Evolutionary conservation across 371 early-diverging fungal species (phyloP), one percentile per base, ranked within the genome.

Genomic region (Synchytrium microbalum): DNA sequence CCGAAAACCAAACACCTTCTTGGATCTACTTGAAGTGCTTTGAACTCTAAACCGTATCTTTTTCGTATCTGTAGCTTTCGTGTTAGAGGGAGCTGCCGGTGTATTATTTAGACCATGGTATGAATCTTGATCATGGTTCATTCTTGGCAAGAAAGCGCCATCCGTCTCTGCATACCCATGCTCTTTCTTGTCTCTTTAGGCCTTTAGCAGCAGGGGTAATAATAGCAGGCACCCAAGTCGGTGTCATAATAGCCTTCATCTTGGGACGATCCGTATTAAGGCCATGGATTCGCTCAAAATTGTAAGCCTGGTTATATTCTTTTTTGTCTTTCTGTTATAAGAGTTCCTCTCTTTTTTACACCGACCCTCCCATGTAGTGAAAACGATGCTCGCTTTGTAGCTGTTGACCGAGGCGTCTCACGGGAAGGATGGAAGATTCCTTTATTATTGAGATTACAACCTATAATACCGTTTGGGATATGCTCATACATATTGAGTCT

Each of bases 391-490:
- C 30, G 54, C 16, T n/a, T 73, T 29, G 19, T 19, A 59, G 65
- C 68, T 10, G 62, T 74, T 29, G 74, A 74, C 61, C 29, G 52
- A 25, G 74, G 71, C 0, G 23, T 73, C 25, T 55, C 67, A 3
- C 32, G 64, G 23, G 70, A 73, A 68, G 73, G 70, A 13, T 70
- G 59, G 60, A 69, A 64, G 56, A 54, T 72, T 13, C 69, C 69
- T 13, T 26, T 72, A 1, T 58, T 72, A 16, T 61, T 72, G 1
- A 62, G 72, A 5, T 58, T 75, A 32, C 65, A 72, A 23, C 75
- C 75, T 13, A 55, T 75, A 13, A 63, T 66, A 2, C 75, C 75
- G 3, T 75, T 72, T 57, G 75, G 75, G 8, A 29, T 75, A 23
- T 63, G 65, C 31, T 72, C 72, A 63, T 75, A 72, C 54, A 52